Conservation (phyloP, 345 rosid species). For the Carallia brachiata region DNA sequence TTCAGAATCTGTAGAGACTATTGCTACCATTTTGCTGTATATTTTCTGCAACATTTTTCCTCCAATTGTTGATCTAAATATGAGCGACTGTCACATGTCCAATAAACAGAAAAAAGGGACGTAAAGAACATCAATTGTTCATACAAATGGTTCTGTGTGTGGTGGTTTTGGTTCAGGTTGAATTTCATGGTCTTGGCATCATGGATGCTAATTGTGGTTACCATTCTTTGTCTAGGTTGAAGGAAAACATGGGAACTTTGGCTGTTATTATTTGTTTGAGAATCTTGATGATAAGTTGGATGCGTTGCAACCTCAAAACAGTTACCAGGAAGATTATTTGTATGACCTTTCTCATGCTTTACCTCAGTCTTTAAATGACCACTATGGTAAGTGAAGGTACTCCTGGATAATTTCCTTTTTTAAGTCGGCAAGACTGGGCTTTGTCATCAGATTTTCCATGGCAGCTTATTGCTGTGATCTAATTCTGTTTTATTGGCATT, state of each 20-base stretch:
- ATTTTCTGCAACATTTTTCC: not conserved
- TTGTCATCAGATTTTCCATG: conserved; percentile 1
- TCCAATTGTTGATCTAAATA: not conserved
- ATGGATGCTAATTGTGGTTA: conserved; percentile 12
- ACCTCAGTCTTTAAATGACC: conserved; percentile 49
- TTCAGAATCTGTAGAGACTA: too few relatives aligned
- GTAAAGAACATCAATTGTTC: too few relatives aligned
- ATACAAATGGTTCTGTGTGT: too few relatives aligned
- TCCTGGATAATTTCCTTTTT: conserved; percentile 5
- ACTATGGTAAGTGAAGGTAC: conserved; percentile 48
- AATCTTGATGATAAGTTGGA: conserved; percentile 40
- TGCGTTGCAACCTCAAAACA: conserved; percentile 33
- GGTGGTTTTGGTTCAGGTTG: not conserved
- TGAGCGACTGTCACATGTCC: not conserved
- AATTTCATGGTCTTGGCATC: not conserved
- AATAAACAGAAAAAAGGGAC: not conserved
- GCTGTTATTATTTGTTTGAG: conserved; percentile 78
- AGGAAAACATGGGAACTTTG: conserved; percentile 53
- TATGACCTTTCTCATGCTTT: conserved; percentile 61
- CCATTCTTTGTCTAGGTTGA: conserved; percentile 53
- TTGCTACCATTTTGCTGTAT: not conserved
- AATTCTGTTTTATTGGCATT: conserved; percentile 4
- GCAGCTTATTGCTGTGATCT: conserved; percentile 5
- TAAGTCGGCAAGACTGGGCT: not conserved
- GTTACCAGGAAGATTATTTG: conserved; percentile 24